Evolutionary conservation across 129 eudicot genomes (phyloP).

Genomic region (Smallanthus sonchifolius): DNA sequence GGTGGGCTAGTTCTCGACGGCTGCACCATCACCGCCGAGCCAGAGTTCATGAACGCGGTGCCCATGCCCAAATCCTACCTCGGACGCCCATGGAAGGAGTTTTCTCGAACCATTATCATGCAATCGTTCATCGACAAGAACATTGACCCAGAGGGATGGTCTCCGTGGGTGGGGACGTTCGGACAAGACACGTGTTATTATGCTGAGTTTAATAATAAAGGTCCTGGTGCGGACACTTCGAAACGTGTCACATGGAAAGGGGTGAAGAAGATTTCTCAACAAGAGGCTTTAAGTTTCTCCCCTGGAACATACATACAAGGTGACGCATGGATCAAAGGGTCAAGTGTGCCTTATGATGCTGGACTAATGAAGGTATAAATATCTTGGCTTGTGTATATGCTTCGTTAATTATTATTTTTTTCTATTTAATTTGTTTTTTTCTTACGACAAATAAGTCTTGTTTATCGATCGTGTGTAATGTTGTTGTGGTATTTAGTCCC

Average conservation of each 20-base stretch:
- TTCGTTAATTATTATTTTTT: neutral
- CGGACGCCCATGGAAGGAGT: conserved; percentile 53
- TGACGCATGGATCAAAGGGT: conserved; percentile 45
- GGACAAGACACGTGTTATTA: conserved; percentile 35
- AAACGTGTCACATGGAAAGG: conserved; percentile 54
- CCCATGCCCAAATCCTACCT: conserved; percentile 37
- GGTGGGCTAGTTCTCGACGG: conserved; percentile 46
- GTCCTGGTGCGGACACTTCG: conserved; percentile 43
- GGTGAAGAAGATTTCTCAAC: conserved; percentile 15
- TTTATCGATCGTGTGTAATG: neutral
- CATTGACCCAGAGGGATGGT: conserved; percentile 56
- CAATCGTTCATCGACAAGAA: conserved; percentile 34
- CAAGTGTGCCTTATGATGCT: conserved; percentile 51
- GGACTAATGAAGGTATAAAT: conserved; percentile 32
- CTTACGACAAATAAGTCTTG: neutral
- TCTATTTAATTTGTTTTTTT: neutral
- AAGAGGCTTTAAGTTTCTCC: conserved; percentile 29
- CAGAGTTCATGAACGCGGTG: conserved; percentile 3
- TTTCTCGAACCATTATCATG: conserved; percentile 41
- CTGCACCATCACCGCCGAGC: conserved; percentile 35
- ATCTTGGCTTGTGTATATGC: conserved; percentile 3
- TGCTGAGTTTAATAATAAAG: conserved; percentile 48
- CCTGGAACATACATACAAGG: conserved; percentile 36
- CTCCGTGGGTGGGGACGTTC: conserved; percentile 38
- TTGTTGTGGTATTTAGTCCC: neutral